phyloP scores from a whole-genome alignment of 164 flowering plant genomes.

The Taxillus chinensis region DNA sequence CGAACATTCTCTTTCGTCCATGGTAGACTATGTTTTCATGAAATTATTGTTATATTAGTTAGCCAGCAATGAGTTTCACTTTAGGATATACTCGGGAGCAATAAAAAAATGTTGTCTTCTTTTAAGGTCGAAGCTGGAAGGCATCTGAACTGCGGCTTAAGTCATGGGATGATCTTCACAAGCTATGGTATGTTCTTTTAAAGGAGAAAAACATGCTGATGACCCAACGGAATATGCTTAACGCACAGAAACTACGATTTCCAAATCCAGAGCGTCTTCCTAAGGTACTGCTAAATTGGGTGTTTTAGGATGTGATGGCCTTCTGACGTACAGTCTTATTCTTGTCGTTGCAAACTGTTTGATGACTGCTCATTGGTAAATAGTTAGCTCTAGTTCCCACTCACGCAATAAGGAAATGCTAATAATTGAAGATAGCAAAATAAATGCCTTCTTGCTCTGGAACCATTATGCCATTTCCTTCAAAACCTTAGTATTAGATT shows the following conservation, averaged over 20 bases:
- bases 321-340: conserved; percentile 1
- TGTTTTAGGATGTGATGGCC: neutral
- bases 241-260: conserved; percentile 77
- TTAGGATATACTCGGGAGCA: neutral
- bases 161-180: conserved; percentile 91
- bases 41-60: neutral
- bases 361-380: no score
- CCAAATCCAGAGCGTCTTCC: conserved; percentile 96
- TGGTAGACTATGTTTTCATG: neutral
- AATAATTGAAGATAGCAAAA: no score
- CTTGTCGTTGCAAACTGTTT: neutral
- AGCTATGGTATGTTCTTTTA: conserved; percentile 87
- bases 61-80: neutral
- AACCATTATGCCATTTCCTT: no score
- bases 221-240: conserved; percentile 93
- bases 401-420: no score
- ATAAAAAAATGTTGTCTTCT: neutral
- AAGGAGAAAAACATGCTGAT: conserved; percentile 98
- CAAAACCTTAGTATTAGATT: no score
- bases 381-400: no score
- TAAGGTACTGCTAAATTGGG: conserved; percentile 36
- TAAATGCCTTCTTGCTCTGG: no score
- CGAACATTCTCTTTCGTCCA: conserved; percentile 1
- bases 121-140: conserved; percentile 90
- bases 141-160: conserved; percentile 90